phyloP scores from a whole-genome alignment of 495 filamentous ascomycete species.

The Amphirosellinia nigrospora region DNA sequence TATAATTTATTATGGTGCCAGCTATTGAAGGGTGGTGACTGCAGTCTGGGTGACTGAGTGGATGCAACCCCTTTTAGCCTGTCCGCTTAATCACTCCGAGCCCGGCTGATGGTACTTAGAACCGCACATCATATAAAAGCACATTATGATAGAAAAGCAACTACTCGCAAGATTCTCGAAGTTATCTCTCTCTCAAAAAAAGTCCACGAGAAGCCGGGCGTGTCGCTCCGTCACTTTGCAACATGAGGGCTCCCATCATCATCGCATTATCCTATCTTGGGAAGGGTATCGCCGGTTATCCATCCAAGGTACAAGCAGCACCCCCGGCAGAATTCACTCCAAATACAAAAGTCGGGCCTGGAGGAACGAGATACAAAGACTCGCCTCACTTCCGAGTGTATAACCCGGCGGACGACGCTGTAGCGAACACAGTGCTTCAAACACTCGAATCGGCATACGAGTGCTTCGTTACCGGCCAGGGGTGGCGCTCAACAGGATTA shows the following conservation, averaged over 20 bases:
- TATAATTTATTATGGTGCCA: background rate
- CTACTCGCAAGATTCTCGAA: background rate
- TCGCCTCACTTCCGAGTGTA: slow-evolving; percentile 55
- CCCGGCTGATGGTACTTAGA: background rate
- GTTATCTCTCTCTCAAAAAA: background rate
- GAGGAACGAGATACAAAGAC: slow-evolving; percentile 45
- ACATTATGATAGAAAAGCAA: background rate
- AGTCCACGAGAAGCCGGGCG: background rate
- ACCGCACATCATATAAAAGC: background rate
- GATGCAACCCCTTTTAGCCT: slow-evolving; percentile 2
- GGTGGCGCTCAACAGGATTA: slow-evolving; percentile 51
- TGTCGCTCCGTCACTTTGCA: background rate
- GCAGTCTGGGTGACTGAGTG: background rate
- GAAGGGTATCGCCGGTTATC: slow-evolving; percentile 22
- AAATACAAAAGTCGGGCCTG: slow-evolving; percentile 48
- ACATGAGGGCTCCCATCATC: background rate
- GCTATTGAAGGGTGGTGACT: background rate
- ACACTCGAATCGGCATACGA: slow-evolving; percentile 51
- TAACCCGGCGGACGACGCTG: slow-evolving; percentile 33
- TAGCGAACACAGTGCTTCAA: slow-evolving; percentile 40
- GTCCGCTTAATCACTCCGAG: background rate
- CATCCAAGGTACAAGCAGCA: slow-evolving; percentile 22
- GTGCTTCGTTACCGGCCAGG: slow-evolving; percentile 49
- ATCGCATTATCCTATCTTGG: background rate
- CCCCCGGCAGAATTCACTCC: slow-evolving; percentile 47